phyloP scores from a whole-genome alignment of 345 rosid genomes.

The Acer saccharum region DNA sequence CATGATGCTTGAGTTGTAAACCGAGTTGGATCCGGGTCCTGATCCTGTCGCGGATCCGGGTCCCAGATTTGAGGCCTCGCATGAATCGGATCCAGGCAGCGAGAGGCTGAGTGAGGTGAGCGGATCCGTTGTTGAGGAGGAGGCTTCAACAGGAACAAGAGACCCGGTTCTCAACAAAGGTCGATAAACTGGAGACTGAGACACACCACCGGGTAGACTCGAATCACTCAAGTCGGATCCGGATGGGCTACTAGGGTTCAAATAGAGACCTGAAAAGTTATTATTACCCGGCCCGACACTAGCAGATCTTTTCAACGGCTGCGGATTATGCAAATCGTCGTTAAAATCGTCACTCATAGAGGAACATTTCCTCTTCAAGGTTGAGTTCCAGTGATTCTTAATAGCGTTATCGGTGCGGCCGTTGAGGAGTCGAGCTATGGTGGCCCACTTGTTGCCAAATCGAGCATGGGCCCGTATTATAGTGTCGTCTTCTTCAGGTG shows the following conservation, averaged over 20 bases:
- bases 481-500: conserved; percentile 61
- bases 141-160: conserved; percentile 37
- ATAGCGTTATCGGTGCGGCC: conserved; percentile 85
- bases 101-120: conserved; percentile 63
- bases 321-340: conserved; percentile 33
- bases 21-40: conserved; percentile 13
- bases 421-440: conserved; percentile 70
- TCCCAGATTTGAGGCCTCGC: neutral
- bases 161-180: conserved; percentile 44
- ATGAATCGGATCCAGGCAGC: conserved; percentile 56
- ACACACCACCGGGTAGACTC: conserved; percentile 41
- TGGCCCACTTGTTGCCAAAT: conserved; percentile 87
- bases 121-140: conserved; percentile 49
- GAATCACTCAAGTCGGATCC: conserved; percentile 78
- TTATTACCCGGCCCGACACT: conserved; percentile 52
- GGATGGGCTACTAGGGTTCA: conserved; percentile 63
- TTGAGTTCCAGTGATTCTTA: conserved; percentile 86
- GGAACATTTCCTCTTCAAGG: conserved; percentile 70
- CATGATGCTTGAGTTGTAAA: conserved; percentile 12
- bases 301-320: conserved; percentile 65
- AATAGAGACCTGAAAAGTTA: conserved; percentile 42
- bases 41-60: conserved; percentile 9
- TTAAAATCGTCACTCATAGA: conserved; percentile 34
- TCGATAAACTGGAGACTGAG: conserved; percentile 43
- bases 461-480: conserved; percentile 68